Conservation (phyloP, 805 yeast genomes). For the Ogataea pilisensis region DNA sequence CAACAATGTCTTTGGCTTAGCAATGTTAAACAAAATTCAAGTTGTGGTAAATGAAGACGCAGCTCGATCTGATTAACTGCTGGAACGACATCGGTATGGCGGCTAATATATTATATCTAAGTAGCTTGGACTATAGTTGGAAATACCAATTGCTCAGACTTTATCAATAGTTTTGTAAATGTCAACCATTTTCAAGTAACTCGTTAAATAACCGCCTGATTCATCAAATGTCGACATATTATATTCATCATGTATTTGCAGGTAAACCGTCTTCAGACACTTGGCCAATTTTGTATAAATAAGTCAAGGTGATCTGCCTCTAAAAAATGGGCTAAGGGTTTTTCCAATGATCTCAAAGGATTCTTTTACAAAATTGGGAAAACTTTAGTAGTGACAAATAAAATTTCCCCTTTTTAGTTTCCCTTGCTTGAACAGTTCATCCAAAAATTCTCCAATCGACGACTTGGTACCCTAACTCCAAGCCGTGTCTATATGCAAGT, state of each 20-base stretch:
- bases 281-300: slow-evolving; percentile 48
- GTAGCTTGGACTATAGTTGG: slow-evolving; percentile 43
- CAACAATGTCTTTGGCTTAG: slow-evolving; percentile 32
- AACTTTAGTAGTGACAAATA: slow-evolving; percentile 71
- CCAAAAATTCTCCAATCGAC: slow-evolving; percentile 42
- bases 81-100: slow-evolving; percentile 46
- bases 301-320: slow-evolving; percentile 44
- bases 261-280: slow-evolving; percentile 38
- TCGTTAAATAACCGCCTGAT: slow-evolving; percentile 77
- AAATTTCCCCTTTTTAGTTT: slow-evolving; percentile 47
- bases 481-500: slow-evolving; percentile 50
- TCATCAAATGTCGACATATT: slow-evolving; percentile 62
- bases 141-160: slow-evolving; percentile 53
- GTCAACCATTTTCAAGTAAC: slow-evolving; percentile 70
- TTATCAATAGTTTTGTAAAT: slow-evolving; percentile 53
- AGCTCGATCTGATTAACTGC: slow-evolving; percentile 52
- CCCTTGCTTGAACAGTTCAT: slow-evolving; percentile 44
- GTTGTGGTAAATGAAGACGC: slow-evolving; percentile 42
- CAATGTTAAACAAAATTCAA: slow-evolving; percentile 38
- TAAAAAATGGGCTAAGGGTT: slow-evolving; percentile 37
- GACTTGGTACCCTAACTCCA: slow-evolving; percentile 45
- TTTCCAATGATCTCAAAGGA: slow-evolving; percentile 38
- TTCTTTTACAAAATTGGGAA: slow-evolving; percentile 45
- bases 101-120: slow-evolving; percentile 38
- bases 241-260: slow-evolving; percentile 33